Evolutionary conservation across 768 basidiomycete genomes (phyloP).

Genomic region (Russula virescens): DNA sequence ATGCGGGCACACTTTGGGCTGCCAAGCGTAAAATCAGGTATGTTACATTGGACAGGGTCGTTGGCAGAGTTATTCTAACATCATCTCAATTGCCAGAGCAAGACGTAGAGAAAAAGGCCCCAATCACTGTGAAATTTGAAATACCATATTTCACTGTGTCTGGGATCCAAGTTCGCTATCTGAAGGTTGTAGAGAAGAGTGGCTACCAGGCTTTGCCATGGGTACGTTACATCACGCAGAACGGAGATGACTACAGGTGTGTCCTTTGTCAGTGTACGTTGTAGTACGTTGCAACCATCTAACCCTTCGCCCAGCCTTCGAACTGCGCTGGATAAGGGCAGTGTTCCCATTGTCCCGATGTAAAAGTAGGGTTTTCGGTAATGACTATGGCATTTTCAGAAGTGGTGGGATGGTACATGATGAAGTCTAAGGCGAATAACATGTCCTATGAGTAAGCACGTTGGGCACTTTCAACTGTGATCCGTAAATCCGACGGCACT

Average conservation of each 20-base stretch:
- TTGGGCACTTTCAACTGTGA: no score
- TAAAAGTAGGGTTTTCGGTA: slow-evolving; percentile 16
- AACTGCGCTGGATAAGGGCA: slow-evolving; percentile 71
- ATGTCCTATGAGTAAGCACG: no score
- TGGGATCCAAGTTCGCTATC: slow-evolving; percentile 94
- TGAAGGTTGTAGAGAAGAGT: slow-evolving; percentile 98
- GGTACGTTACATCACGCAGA: slow-evolving; percentile 92
- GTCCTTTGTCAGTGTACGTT: slow-evolving; percentile 16
- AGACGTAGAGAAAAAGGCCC: slow-evolving; percentile 84
- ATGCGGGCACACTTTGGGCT: slow-evolving; percentile 98
- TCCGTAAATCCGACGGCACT: no score
- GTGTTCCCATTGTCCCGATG: slow-evolving; percentile 50
- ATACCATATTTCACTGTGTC: slow-evolving; percentile 99
- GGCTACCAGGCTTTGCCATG: slow-evolving; percentile 95
- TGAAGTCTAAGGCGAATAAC: no score
- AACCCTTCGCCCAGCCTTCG: slow-evolving; percentile 43
- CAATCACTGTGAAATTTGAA: slow-evolving; percentile 96
- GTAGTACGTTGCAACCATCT: neutral
- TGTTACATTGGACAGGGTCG: slow-evolving; percentile 29
- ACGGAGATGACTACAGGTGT: slow-evolving; percentile 87
- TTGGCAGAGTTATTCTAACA: neutral
- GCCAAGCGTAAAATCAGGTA: slow-evolving; percentile 87
- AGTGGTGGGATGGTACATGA: no score
- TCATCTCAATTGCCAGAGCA: slow-evolving; percentile 38
- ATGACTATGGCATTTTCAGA: neutral